phyloP scores from a whole-genome alignment of 1,284 basidiomycete genomes.

The Fomitopsis palustris region DNA sequence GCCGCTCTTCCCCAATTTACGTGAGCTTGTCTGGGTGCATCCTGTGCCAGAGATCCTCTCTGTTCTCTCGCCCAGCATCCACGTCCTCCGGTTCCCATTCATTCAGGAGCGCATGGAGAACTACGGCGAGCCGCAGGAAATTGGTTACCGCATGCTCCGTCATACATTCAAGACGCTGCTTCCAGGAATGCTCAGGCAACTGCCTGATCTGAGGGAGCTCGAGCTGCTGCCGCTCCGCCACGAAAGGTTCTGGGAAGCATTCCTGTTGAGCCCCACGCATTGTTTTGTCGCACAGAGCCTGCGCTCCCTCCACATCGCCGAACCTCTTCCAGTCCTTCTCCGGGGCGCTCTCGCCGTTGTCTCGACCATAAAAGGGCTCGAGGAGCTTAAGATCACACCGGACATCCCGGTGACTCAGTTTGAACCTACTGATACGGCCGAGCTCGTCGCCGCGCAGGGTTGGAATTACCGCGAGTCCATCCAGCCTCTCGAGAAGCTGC shows the following conservation, averaged over 20 bases:
- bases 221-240: not conserved
- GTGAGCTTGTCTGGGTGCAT: not conserved
- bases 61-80: not conserved
- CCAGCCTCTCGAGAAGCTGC: not conserved
- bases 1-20: not conserved
- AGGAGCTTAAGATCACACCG: not conserved
- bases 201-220: not conserved
- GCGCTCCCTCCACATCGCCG: not conserved
- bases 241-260: not conserved
- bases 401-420: too few relatives aligned
- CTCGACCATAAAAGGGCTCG: not conserved
- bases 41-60: not conserved
- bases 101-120: not conserved
- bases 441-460: too few relatives aligned
- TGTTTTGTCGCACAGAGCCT: not conserved
- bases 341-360: not conserved
- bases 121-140: not conserved
- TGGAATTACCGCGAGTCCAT: not conserved
- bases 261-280: not conserved
- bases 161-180: not conserved
- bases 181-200: not conserved
- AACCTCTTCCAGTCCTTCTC: not conserved
- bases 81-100: not conserved
- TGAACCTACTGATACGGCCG: too few relatives aligned
- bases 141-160: not conserved